These are phyloP conservation scores for Xylariaceae sp. DNA, from an alignment of 2,329 filamentous ascomycete genomes.

Conservation along the genomic window DNA sequence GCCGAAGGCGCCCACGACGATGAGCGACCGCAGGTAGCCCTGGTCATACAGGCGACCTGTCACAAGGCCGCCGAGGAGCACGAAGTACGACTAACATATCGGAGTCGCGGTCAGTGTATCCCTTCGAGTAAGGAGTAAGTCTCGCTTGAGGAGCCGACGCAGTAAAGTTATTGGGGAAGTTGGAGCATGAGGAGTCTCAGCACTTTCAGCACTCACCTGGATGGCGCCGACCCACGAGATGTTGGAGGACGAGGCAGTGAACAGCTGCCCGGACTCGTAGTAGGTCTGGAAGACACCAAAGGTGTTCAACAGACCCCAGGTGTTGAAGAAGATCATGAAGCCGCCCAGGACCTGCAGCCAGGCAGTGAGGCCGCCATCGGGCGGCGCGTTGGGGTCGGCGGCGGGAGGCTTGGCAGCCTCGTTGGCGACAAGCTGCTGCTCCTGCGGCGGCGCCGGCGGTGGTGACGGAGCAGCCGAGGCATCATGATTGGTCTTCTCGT, in stretches of 20 bases:
- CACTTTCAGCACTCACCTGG: too few relatives aligned
- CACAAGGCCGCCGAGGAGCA: conserved; percentile 22
- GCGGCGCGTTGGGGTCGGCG: too few relatives aligned
- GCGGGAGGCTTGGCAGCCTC: too few relatives aligned
- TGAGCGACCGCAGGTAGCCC: conserved; percentile 14
- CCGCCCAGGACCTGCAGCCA: conserved; percentile 17
- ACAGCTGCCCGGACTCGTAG: conserved; percentile 14
- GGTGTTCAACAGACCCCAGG: conserved; percentile 20
- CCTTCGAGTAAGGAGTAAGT: too few relatives aligned
- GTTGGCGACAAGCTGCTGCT: too few relatives aligned
- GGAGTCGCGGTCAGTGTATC: too few relatives aligned
- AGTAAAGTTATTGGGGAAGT: too few relatives aligned
- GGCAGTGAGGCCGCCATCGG: conserved; percentile 1
- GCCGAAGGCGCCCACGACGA: conserved; percentile 9
- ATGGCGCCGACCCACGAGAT: conserved; percentile 25
- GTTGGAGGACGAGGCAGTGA: conserved; percentile 12
- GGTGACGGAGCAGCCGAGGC: too few relatives aligned
- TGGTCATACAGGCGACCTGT: conserved; percentile 25
- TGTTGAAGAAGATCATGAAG: conserved; percentile 15
- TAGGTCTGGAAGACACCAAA: conserved; percentile 25
- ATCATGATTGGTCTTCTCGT: too few relatives aligned
- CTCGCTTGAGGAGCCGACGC: too few relatives aligned
- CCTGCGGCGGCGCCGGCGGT: too few relatives aligned
- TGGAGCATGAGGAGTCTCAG: not conserved
- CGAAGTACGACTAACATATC: too few relatives aligned